Base-by-base conservation (phyloP, 75 land plant species). In the Isoetes taiwanensis region DNA sequence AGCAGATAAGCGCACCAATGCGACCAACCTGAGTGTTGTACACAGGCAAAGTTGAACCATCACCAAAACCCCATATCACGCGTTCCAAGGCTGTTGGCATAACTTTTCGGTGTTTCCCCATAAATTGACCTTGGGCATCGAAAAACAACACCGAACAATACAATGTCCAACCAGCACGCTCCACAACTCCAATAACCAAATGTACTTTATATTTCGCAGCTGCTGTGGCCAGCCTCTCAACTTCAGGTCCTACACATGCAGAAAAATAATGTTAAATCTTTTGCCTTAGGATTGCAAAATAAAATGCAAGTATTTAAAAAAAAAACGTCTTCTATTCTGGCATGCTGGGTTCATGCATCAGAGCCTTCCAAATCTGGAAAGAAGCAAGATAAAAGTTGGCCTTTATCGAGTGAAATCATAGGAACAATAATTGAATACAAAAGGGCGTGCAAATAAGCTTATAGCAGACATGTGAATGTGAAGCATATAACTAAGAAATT, bases 31-130 rank as follows among this genome's bases (percentile, higher is more conserved):
- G 68, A 24, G 99, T 93, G 0, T 88, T 84, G 64, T 64, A 84
- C 26, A 93, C 95, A 4, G 99, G 99, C 35, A 93, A 69, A n/a
- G 95, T 84, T 3, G 99, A 88, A 20, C 96, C 96, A 68, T 93
- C 99, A 11, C 99, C 99, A 66, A 83, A 88, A 0, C 99, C 95
- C 90, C 94, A 94, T 11, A 94, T 84, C 19, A 88, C 67, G 5
- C 99, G 81, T 64, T 94, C 99, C 30, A 79, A 58, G 28, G 76
- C 82, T 3, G 90, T 88, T 34, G 99, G 99, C 86, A 94, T 79
- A 26, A 87, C 53, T 66, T 94, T 94, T 11, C 99, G 72, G 61
- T 88, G 99, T 33, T 94, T 94, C 10, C 99, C 99, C 38, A 94
- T 68, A 66, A 68, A 94, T 52, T 57, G 64, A 29, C 98, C 98